Base-by-base conservation (phyloP, 495 filamentous ascomycete species). In the Rusavskia elegans region DNA sequence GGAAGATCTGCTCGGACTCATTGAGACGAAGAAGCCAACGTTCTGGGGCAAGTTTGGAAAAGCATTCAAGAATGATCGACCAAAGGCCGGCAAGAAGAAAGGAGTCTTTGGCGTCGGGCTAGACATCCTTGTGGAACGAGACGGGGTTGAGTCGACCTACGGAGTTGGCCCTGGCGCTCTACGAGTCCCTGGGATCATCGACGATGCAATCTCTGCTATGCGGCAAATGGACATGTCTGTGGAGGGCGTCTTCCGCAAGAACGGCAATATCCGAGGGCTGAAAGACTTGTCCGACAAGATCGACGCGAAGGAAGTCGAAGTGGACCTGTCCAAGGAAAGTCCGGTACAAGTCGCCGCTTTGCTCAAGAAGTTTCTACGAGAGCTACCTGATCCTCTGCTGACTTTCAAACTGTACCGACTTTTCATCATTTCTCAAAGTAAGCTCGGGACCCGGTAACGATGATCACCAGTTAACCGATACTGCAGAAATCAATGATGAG, bases 41-140 rank as follows among this genome's bases (percentile, higher is more conserved):
- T 94, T 97, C 68, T 99, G 92, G 92, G 87, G 86, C 57, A 94
- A 94, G 59, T 94, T 97, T 53, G 90, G 90, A 49, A 94, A 94
- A 59, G 90, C 89, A 13, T 98, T 98, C 73, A 87, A 93, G 60
- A 77, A 77, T 50, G 88, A 93, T 56, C 76, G 76, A 50, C 79
- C 79, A 57, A 92, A 89, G 61, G 76, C 65, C 32, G 77, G 74
- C 56, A 93, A 94, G 65, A 95, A 93, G 74, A 95, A 93, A 69
- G 89, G 89, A 32, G 77, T 89, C 21, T 99, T 99, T 64, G 87
- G 89, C 27, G 85, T 96, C 29, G 77, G 81, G 8, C 71, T 77
- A 46, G 92, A 97, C 55, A 70, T 79, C 32, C 81, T 99, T 54
- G 80, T 94, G 20, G 92, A 99, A 53, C 81, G 87, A 53, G 89